Conservation (phyloP, 129 eudicot species). For the Centrapalus pauciflorus region DNA sequence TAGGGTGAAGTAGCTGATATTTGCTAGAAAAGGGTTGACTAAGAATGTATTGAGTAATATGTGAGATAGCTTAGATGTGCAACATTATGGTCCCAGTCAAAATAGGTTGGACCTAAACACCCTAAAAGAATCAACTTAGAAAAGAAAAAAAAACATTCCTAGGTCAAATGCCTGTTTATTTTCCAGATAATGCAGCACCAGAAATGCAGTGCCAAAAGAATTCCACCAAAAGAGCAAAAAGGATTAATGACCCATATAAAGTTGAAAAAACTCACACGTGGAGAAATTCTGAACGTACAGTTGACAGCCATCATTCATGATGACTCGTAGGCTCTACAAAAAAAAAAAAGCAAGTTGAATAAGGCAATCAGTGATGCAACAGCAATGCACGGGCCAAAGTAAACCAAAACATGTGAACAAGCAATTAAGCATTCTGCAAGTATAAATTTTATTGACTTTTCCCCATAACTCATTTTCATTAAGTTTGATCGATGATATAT, state of each 20-base stretch:
- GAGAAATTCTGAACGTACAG: slow-evolving; percentile 83
- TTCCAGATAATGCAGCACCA: background rate
- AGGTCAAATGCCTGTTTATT: slow-evolving; percentile 1
- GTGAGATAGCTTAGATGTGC: no score
- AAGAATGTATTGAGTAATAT: no score
- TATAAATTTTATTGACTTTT: background rate
- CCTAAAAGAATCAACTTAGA: background rate
- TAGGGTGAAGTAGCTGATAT: no score
- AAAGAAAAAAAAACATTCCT: background rate
- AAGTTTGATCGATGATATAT: background rate
- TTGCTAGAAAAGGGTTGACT: no score
- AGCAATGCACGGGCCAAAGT: background rate
- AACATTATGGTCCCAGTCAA: no score
- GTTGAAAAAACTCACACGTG: slow-evolving; percentile 58
- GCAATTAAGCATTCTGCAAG: background rate
- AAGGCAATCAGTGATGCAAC: background rate
- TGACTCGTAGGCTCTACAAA: slow-evolving; percentile 85
- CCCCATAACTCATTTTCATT: slow-evolving; percentile 1
- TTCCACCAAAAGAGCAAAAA: background rate
- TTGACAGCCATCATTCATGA: slow-evolving; percentile 90
- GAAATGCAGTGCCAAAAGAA: background rate
- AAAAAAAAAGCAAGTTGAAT: slow-evolving; percentile 16
- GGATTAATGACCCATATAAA: background rate
- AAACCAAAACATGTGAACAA: background rate
- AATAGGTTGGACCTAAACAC: background rate